Evolutionary conservation across 768 basidiomycete genomes (phyloP).

Genomic region (Suillus fuscotomentosus): DNA sequence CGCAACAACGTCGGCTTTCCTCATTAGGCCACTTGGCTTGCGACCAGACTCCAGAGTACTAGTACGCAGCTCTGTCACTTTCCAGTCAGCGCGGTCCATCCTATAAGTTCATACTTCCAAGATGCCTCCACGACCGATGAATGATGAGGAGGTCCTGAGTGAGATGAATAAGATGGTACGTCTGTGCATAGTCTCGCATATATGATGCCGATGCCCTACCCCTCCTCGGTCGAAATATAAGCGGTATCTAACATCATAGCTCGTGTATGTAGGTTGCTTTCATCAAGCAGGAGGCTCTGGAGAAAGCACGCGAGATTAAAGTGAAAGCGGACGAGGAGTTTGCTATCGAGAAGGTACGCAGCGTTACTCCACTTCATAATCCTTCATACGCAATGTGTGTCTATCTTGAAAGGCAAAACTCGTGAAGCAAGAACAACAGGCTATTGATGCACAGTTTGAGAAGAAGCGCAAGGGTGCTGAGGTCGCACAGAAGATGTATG

Average conservation of each 20-base stretch:
- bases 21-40: not conserved
- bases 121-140: slow-evolving; percentile 78
- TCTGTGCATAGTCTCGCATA: slow-evolving; percentile 6
- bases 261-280: slow-evolving; percentile 72
- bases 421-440: slow-evolving; percentile 92
- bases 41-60: not conserved
- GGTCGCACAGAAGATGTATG: slow-evolving; percentile 94
- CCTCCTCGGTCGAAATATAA: slow-evolving; percentile 5
- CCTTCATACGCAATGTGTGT: not conserved
- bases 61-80: not conserved
- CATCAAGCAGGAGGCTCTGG: slow-evolving; percentile 97
- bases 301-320: slow-evolving; percentile 95
- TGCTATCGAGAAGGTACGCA: slow-evolving; percentile 88
- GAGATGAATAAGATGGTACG: slow-evolving; percentile 99
- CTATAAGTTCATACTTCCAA: slow-evolving; percentile 10
- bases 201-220: slow-evolving; percentile 6
- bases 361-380: not conserved
- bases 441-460: slow-evolving; percentile 92
- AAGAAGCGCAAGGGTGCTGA: slow-evolving; percentile 95
- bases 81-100: not conserved
- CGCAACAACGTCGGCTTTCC: not conserved
- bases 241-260: slow-evolving; percentile 5
- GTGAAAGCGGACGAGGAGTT: slow-evolving; percentile 99
- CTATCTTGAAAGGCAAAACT: slow-evolving; percentile 74
- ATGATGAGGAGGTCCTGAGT: slow-evolving; percentile 91